Percentiles rank a stretch among this genome's conserved stretches.
Conservation (phyloP, 345 rosid genomes). For the Citropsis articulata region DNA sequence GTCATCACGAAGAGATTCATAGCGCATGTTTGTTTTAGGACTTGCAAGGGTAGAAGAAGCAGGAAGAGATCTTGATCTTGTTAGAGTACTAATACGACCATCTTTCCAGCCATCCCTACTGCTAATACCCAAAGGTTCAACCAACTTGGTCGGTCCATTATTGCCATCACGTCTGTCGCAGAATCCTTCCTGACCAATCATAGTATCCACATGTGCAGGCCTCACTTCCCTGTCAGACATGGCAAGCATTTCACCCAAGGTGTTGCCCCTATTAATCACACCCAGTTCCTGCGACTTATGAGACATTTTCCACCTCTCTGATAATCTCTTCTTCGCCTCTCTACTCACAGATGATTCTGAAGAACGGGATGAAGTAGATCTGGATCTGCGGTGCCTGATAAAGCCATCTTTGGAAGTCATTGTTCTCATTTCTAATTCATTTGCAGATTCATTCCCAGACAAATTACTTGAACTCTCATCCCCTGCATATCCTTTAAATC, state of each 20-base stretch:
- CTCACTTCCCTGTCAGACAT: slow-evolving; percentile 54
- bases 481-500: slow-evolving; percentile 66
- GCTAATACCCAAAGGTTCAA: slow-evolving; percentile 87
- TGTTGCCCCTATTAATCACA: slow-evolving; percentile 53
- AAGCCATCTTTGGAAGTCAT: slow-evolving; percentile 39
- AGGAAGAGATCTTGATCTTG: slow-evolving; percentile 77
- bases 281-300: slow-evolving; percentile 59
- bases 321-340: slow-evolving; percentile 91
- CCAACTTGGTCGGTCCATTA: slow-evolving; percentile 25
- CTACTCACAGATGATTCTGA: slow-evolving; percentile 67
- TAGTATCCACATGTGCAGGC: slow-evolving; percentile 37
- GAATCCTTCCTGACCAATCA: slow-evolving; percentile 30
- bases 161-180: slow-evolving; percentile 24
- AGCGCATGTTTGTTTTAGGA: slow-evolving; percentile 35
- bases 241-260: slow-evolving; percentile 94
- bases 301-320: slow-evolving; percentile 92
- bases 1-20: slow-evolving; percentile 42
- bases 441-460: slow-evolving; percentile 69
- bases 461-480: slow-evolving; percentile 71
- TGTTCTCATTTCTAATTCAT: slow-evolving; percentile 54
- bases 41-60: slow-evolving; percentile 48
- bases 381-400: slow-evolving; percentile 38
- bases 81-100: slow-evolving; percentile 34
- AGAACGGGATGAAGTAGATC: slow-evolving; percentile 44
- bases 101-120: slow-evolving; percentile 97